A percentile compares a stretch with the other conserved stretches of the same genome.
phyloP scores from a whole-genome alignment of 768 basidiomycete genomes.

The Hericium erinaceus region DNA sequence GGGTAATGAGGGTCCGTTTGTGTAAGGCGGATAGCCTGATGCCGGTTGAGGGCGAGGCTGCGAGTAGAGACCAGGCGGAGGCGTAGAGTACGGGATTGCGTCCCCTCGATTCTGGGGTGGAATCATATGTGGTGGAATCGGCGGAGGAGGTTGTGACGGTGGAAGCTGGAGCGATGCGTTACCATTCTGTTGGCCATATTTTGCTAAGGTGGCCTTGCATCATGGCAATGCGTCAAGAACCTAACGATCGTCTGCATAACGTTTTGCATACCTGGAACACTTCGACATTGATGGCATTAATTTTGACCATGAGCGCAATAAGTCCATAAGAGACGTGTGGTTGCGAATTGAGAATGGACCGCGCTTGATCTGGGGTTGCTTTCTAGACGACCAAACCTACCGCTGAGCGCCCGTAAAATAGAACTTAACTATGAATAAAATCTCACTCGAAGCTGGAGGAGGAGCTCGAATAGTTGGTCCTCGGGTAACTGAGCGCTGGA shows the following conservation, averaged over 20 bases:
- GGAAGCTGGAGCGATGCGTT: not conserved
- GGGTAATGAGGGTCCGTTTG: not conserved
- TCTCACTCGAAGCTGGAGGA: conserved; percentile 59
- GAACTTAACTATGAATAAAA: not conserved
- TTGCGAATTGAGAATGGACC: conserved; percentile 58
- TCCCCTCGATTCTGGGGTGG: not conserved
- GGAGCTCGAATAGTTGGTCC: conserved; percentile 65
- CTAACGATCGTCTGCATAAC: conserved; percentile 20
- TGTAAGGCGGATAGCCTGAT: conserved; percentile 5
- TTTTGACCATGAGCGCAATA: conserved; percentile 68
- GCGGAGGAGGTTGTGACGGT: not conserved
- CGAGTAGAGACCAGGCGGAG: not conserved
- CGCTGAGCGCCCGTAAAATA: not conserved
- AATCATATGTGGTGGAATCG: not conserved
- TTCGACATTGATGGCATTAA: conserved; percentile 65
- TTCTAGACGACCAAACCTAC: conserved; percentile 33
- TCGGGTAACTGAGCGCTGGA: conserved; percentile 42
- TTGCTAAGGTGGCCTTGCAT: not conserved
- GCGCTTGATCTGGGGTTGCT: conserved; percentile 64
- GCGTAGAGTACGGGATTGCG: not conserved
- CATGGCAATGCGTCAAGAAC: not conserved
- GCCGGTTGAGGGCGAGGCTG: conserved; percentile 3
- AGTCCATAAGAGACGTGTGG: conserved; percentile 73
- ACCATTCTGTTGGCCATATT: not conserved
- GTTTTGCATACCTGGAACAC: conserved; percentile 53